phyloP scores from a whole-genome alignment of 2,329 filamentous ascomycete species.

The Bipolaris zeicola region DNA sequence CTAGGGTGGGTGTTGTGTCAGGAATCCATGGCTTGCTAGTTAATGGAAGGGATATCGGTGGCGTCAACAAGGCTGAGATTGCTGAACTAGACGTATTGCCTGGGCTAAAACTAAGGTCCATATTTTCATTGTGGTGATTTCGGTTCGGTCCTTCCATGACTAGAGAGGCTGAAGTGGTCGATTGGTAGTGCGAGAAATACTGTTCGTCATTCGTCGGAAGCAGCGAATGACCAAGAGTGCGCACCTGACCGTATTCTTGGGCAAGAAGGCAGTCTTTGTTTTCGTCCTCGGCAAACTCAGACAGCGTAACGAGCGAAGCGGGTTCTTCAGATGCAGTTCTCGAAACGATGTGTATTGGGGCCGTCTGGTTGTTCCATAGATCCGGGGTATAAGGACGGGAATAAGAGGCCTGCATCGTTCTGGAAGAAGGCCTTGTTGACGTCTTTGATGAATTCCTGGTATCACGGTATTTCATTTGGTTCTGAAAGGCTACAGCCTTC shows the following conservation, averaged over 20 bases:
- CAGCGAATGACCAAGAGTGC: slow-evolving; percentile 29
- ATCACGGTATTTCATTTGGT: slow-evolving; percentile 26
- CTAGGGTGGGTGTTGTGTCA: slow-evolving; percentile 33
- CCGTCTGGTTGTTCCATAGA: slow-evolving; percentile 60
- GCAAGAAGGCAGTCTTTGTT: slow-evolving; percentile 28
- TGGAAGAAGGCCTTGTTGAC: slow-evolving; percentile 45
- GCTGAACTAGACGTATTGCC: slow-evolving; percentile 28
- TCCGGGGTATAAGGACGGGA: slow-evolving; percentile 52
- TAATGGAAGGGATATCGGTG: slow-evolving; percentile 40
- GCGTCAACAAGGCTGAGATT: slow-evolving; percentile 48
- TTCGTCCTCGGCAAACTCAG: slow-evolving; percentile 35
- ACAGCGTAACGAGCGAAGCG: slow-evolving; percentile 35
- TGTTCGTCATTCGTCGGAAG: slow-evolving; percentile 17
- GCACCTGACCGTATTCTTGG: slow-evolving; percentile 30
- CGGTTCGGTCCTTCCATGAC: slow-evolving; percentile 30
- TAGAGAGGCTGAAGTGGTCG: slow-evolving; percentile 43
- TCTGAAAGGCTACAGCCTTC: slow-evolving; percentile 35
- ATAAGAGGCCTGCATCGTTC: slow-evolving; percentile 61
- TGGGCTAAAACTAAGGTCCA: slow-evolving; percentile 23
- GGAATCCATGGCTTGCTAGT: slow-evolving; percentile 40
- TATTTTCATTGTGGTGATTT: slow-evolving; percentile 20
- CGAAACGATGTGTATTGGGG: slow-evolving; percentile 55
- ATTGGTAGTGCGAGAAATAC: slow-evolving; percentile 39
- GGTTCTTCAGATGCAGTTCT: slow-evolving; percentile 47
- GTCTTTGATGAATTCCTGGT: slow-evolving; percentile 33